Percentiles rank a stretch among this genome's conserved stretches.
These are phyloP conservation scores for Solioccasus polychromus DNA, from an alignment of 768 basidiomycete genomes.

Conservation along the genomic window DNA sequence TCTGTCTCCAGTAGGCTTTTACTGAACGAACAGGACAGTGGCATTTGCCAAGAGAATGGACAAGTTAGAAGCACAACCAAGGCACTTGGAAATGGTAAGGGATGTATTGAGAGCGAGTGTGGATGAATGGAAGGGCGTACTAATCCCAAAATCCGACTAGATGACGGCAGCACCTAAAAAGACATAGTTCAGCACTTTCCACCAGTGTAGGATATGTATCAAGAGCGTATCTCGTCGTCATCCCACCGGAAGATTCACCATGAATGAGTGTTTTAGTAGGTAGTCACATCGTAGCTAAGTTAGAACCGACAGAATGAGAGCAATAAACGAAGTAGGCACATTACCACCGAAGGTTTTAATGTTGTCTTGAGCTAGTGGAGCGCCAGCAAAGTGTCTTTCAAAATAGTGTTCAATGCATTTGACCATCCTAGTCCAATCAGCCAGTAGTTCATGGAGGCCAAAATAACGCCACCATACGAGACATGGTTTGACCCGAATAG, in stretches of 20 bases:
- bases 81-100: conserved; percentile 11
- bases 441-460: conserved; percentile 14
- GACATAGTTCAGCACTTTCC: not conserved
- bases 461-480: conserved; percentile 11
- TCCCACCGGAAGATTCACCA: conserved; percentile 14
- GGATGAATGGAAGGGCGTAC: conserved; percentile 13
- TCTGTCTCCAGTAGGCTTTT: conserved; percentile 8
- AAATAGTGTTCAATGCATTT: conserved; percentile 10
- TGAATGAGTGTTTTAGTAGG: conserved; percentile 11
- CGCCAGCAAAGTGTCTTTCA: conserved; percentile 30
- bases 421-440: conserved; percentile 14
- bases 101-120: conserved; percentile 12
- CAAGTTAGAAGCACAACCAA: conserved; percentile 16
- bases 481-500: conserved; percentile 12
- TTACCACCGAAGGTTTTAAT: conserved; percentile 37
- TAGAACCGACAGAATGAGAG: not conserved
- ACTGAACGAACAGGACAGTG: conserved; percentile 5
- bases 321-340: not conserved
- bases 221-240: conserved; percentile 2
- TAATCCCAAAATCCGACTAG: conserved; percentile 14
- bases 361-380: conserved; percentile 34
- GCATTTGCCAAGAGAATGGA: conserved; percentile 4
- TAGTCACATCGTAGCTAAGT: no score
- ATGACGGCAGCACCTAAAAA: conserved; percentile 15
- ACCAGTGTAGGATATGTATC: not conserved